A percentile compares a stretch with the other conserved stretches of the same genome.
phyloP scores from a whole-genome alignment of 176 grass and related monocot genomes.

The Rhynchospora tenuis region DNA sequence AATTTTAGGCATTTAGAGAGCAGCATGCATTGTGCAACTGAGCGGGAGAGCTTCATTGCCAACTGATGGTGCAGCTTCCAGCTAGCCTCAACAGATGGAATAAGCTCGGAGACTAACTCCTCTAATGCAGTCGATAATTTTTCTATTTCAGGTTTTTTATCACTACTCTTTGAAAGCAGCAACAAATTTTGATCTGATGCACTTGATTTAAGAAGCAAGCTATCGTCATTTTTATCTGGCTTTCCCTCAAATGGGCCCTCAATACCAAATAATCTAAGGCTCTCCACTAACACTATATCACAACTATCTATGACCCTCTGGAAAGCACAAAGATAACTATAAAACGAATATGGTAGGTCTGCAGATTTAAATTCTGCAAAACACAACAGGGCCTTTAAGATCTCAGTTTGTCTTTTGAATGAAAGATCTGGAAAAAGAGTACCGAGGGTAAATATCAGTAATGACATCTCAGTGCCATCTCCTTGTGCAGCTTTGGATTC shows the following conservation, averaged over 20 bases:
- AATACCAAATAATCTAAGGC: constrained; percentile 17
- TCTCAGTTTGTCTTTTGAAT: constrained; percentile 70
- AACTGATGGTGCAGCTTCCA: constrained; percentile 26
- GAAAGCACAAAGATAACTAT: constrained; percentile 19
- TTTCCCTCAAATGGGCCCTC: constrained; percentile 10
- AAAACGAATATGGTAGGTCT: constrained; percentile 46
- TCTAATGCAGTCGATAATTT: constrained; percentile 18
- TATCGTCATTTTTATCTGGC: neutral
- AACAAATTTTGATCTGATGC: neutral
- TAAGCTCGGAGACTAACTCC: constrained; percentile 24
- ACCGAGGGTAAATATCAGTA: constrained; percentile 76
- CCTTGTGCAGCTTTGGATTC: constrained; percentile 27
- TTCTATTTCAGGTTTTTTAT: constrained; percentile 11
- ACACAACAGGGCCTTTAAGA: constrained; percentile 45
- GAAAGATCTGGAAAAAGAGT: constrained; percentile 76
- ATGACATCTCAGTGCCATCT: constrained; percentile 47
- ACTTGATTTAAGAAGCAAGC: constrained; percentile 2
- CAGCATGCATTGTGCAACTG: constrained; percentile 12
- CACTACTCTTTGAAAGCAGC: constrained; percentile 1
- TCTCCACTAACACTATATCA: constrained; percentile 20
- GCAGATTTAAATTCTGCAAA: constrained; percentile 57
- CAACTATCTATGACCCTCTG: constrained; percentile 20
- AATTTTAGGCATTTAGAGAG: constrained; percentile 42
- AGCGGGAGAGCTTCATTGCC: constrained; percentile 17
- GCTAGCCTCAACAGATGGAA: constrained; percentile 28